phyloP scores from a whole-genome alignment of 306 rosid genomes.

The Quercus parvula region DNA sequence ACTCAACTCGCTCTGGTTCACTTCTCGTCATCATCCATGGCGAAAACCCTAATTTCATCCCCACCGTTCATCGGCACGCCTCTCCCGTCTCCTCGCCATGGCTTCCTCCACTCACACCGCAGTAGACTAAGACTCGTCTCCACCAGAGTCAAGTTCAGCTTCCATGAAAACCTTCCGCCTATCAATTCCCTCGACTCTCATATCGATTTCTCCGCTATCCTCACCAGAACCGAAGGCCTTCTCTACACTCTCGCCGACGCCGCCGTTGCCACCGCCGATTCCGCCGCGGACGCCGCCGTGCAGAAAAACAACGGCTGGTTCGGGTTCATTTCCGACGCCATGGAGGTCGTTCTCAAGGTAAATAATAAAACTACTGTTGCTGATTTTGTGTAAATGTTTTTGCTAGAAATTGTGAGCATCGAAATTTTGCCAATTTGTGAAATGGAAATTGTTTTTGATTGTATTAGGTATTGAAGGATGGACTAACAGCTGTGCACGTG shows the following conservation, averaged over 20 bases:
- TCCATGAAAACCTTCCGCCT: slow-evolving; percentile 68
- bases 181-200: slow-evolving; percentile 44
- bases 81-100: slow-evolving; percentile 57
- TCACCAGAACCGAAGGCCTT: slow-evolving; percentile 61
- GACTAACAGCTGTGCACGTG: slow-evolving; percentile 73
- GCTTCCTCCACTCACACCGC: slow-evolving; percentile 40
- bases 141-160: slow-evolving; percentile 71
- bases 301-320: slow-evolving; percentile 98
- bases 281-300: slow-evolving; percentile 36
- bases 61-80: slow-evolving; percentile 66
- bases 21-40: slow-evolving; percentile 56
- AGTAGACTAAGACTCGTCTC: slow-evolving; percentile 40
- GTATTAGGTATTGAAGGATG: slow-evolving; percentile 78
- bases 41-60: slow-evolving; percentile 69
- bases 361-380: background rate
- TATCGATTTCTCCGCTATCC: slow-evolving; percentile 39
- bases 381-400: background rate
- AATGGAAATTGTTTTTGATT: background rate
- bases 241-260: slow-evolving; percentile 93
- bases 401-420: background rate
- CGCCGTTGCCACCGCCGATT: slow-evolving; percentile 53
- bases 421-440: background rate
- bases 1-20: too few species aligned
- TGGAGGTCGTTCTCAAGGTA: slow-evolving; percentile 95
- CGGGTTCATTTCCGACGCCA: slow-evolving; percentile 80